Conservation (phyloP, 495 filamentous ascomycete species). For the Lasiosphaeria hispida region DNA sequence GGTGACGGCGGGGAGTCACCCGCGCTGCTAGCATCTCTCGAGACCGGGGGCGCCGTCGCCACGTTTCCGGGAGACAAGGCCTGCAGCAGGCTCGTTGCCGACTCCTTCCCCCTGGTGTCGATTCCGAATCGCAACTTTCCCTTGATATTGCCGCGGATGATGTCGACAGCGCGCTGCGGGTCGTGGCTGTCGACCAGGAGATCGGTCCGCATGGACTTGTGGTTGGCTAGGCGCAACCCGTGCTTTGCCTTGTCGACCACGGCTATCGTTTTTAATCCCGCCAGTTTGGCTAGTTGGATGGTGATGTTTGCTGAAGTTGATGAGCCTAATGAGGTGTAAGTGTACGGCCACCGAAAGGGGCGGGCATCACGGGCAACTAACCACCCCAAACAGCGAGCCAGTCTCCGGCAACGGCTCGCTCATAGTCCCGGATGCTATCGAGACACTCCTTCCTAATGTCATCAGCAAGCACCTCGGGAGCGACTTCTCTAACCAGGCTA, state of each 20-base stretch:
- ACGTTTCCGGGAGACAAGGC: slow-evolving; percentile 36
- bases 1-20: slow-evolving; percentile 19
- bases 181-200: slow-evolving; percentile 62
- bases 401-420: slow-evolving; percentile 51
- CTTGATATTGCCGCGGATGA: slow-evolving; percentile 53
- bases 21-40: neutral
- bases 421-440: slow-evolving; percentile 38
- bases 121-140: slow-evolving; percentile 59
- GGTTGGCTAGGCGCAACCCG: slow-evolving; percentile 51
- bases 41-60: neutral
- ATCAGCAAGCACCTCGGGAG: slow-evolving; percentile 40
- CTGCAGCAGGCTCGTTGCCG: slow-evolving; percentile 49
- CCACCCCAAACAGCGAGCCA: slow-evolving; percentile 72
- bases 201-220: slow-evolving; percentile 47
- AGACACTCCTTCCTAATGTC: slow-evolving; percentile 58
- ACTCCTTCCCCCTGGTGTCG: slow-evolving; percentile 61
- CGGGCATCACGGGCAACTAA: slow-evolving; percentile 32
- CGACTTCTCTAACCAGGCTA: slow-evolving; percentile 38
- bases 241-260: slow-evolving; percentile 62
- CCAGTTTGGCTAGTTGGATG: slow-evolving; percentile 59
- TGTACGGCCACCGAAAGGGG: neutral
- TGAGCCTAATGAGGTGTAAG: slow-evolving; percentile 40
- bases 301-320: slow-evolving; percentile 60
- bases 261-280: slow-evolving; percentile 55
- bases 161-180: slow-evolving; percentile 55